A percentile compares a stretch with the other conserved stretches of the same genome.
phyloP scores from a whole-genome alignment of 345 rosid species.

The Brassica napus region DNA sequence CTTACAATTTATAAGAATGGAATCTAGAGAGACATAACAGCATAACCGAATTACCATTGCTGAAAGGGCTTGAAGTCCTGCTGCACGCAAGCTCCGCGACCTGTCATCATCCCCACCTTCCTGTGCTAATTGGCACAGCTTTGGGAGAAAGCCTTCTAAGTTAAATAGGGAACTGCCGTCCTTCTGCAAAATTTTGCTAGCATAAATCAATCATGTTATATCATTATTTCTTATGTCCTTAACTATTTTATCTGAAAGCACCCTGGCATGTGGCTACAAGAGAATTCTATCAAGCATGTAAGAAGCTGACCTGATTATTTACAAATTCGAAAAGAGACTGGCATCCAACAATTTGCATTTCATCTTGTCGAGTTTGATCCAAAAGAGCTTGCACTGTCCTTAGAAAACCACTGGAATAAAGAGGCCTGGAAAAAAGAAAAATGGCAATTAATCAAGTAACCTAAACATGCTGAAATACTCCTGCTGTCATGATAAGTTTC shows the following conservation, averaged over 20 bases:
- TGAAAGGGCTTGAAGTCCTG: constrained; percentile 89
- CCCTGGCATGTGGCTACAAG: background rate
- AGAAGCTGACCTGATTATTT: constrained; percentile 75
- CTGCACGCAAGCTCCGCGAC: constrained; percentile 55
- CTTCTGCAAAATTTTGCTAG: constrained; percentile 55
- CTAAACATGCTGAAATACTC: background rate
- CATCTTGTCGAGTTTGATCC: constrained; percentile 80
- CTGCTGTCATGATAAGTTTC: constrained; percentile 15
- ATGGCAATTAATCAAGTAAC: background rate
- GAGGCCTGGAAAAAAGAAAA: constrained; percentile 55
- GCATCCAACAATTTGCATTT: constrained; percentile 80
- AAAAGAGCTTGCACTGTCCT: constrained; percentile 72
- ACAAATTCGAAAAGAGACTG: constrained; percentile 84
- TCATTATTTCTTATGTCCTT: background rate
- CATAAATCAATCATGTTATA: constrained; percentile 11
- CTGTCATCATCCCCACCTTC: constrained; percentile 80
- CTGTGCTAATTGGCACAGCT: constrained; percentile 78
- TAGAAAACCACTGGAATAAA: constrained; percentile 82
- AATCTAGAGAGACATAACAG: constrained; percentile 2
- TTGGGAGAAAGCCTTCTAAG: constrained; percentile 87
- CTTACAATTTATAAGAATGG: constrained; percentile 2
- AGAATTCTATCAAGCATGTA: constrained; percentile 10
- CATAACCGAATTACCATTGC: constrained; percentile 63
- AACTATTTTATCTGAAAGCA: constrained; percentile 1
- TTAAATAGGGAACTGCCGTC: constrained; percentile 84